Evolutionary conservation across 2,329 filamentous ascomycete species (phyloP).

Genomic region (Sarocladium strictum): DNA sequence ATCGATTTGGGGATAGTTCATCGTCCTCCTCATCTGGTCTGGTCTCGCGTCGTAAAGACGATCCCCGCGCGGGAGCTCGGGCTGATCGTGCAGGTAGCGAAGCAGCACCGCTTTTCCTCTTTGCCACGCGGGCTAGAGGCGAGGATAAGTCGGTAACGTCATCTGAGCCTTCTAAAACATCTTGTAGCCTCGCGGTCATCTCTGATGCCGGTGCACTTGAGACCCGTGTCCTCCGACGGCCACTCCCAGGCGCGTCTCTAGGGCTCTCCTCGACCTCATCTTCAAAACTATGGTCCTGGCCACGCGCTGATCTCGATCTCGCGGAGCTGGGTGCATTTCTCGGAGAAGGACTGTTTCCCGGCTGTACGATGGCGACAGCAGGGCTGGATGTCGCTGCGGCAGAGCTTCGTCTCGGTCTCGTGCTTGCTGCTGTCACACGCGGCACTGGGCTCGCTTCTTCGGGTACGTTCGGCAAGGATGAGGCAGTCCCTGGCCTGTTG

Average conservation of each 20-base stretch:
- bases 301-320: no score
- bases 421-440: background rate
- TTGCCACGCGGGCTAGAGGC: constrained; percentile 32
- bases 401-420: background rate
- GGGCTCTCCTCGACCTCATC: constrained; percentile 40
- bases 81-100: constrained; percentile 23
- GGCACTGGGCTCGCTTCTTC: background rate
- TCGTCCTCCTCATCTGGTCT: constrained; percentile 18
- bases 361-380: background rate
- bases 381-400: background rate
- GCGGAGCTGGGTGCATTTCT: background rate
- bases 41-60: constrained; percentile 8
- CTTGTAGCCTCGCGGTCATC: constrained; percentile 38
- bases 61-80: constrained; percentile 16
- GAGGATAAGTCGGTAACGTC: constrained; percentile 29
- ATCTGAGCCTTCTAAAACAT: constrained; percentile 27
- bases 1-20: constrained; percentile 27
- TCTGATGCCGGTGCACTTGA: constrained; percentile 25
- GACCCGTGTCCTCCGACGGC: constrained; percentile 34
- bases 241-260: constrained; percentile 48
- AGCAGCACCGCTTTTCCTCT: constrained; percentile 24
- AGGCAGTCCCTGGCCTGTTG: background rate
- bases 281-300: background rate
- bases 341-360: background rate
- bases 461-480: background rate